Evolutionary conservation across 495 filamentous ascomycete species (phyloP).

Genomic region (Cercophora samala): DNA sequence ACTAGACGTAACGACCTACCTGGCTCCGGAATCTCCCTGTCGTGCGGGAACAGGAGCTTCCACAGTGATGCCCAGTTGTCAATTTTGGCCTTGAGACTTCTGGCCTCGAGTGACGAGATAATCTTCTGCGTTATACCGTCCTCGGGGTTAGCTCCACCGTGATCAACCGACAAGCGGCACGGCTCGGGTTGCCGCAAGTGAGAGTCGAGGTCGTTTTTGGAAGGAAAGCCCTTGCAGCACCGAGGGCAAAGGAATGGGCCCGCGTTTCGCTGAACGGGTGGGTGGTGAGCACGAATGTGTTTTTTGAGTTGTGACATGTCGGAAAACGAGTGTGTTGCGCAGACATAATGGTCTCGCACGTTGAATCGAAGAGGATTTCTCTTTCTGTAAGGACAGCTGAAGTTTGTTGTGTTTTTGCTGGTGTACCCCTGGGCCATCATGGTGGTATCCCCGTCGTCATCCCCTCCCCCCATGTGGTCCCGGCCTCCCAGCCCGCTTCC

Average conservation of each 20-base stretch:
- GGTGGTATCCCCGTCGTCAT: slow-evolving; percentile 19
- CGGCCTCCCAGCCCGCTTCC: slow-evolving; percentile 21
- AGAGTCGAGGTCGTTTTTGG: slow-evolving; percentile 29
- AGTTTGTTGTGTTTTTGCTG: slow-evolving; percentile 21
- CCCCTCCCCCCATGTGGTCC: slow-evolving; percentile 16
- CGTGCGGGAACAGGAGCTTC: slow-evolving; percentile 31
- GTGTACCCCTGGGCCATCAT: slow-evolving; percentile 16
- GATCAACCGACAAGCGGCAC: slow-evolving; percentile 27
- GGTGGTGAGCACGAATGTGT: slow-evolving; percentile 35
- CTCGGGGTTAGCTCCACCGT: slow-evolving; percentile 29
- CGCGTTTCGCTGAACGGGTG: slow-evolving; percentile 30
- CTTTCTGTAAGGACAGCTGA: slow-evolving; percentile 39
- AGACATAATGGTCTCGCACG: slow-evolving; percentile 34
- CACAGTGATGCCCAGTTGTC: slow-evolving; percentile 34
- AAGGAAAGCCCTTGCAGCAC: slow-evolving; percentile 30
- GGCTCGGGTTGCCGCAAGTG: slow-evolving; percentile 26
- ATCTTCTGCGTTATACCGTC: slow-evolving; percentile 35
- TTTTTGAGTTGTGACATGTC: slow-evolving; percentile 38
- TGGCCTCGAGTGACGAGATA: slow-evolving; percentile 31
- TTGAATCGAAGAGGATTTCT: slow-evolving; percentile 39
- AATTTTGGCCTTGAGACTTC: slow-evolving; percentile 30
- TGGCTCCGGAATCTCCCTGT: slow-evolving; percentile 26
- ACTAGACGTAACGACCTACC: slow-evolving; percentile 14
- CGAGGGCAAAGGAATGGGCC: slow-evolving; percentile 30
- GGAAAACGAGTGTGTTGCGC: slow-evolving; percentile 34